Evolutionary conservation across 768 basidiomycete genomes (phyloP), one percentile per base, ranked within the genome.

Genomic region (Russula sp.): DNA sequence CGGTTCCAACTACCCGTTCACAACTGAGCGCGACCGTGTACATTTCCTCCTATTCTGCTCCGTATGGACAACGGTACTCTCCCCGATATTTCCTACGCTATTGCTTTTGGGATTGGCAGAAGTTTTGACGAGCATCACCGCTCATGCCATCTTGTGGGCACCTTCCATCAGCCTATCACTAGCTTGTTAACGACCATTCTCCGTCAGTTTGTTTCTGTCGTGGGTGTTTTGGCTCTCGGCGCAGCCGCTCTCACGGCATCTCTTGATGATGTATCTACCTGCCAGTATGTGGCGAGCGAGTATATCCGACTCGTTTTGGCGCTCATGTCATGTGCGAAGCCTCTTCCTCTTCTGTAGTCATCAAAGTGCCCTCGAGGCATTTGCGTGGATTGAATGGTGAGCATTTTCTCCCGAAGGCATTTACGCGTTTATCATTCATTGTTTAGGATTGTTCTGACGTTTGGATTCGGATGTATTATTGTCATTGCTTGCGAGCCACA

Each of bases 11-110:
- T 82, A 77, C 71, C 76, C 76, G 58, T 80, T 72, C 64, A 63
- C 67, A 13, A 72, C 77, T 36, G 81, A 85, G 67, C 83, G 83
- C 50, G 83, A 87, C 70, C 82, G 87, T 53, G 62, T 64, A 9
- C 55, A 53, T 28, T 69, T 64, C 61, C 66, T 69, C 52, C 68
- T 69, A 2, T 69, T 69, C 54, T 67, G 66, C 63, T 69, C 68
- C n/a, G 51, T 67, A 49, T 69, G 68, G 68, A 67, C 68, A 7
- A 44, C 67, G 8, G 0, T 67, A 6, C 57, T 69, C 13, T 56
- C 68, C 24, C 68, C 68, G 6, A 22, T 69, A 48, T 62, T 69
- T n/a, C 54, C 67, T 18, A n/a, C 10, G 2, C 10, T 61, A 20
- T 51, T 69, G 44, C 26, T 55, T 5, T n/a, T 53, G n/a, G 62